Evolutionary conservation across 169 alveolate species (phyloP), one percentile per base, ranked within the genome.

Genomic region (Plasmodium adleri): DNA sequence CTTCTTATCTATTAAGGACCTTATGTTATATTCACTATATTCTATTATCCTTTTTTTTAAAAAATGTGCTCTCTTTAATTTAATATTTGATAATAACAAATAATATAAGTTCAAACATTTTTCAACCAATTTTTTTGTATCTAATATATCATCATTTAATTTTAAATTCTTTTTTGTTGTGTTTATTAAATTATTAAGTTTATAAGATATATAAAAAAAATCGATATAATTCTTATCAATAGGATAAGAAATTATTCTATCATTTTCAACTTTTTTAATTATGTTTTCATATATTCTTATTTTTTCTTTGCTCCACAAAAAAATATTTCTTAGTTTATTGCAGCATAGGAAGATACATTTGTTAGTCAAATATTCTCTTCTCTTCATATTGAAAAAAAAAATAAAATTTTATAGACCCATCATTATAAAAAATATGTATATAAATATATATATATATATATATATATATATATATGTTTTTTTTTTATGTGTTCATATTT

Each of bases 91-190:
- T 45, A 59, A 17, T 67, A 83, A 63, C 3, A 83, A 17, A 49
- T 70, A 83, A 32, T 70, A 83, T 64, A 83, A 32, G 52, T 83
- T 83, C 12, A 83, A 45, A 50, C 91, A 58, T 43, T 39, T 67
- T 28, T 83, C 74, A 1, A 70, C n/a, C 1, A 32, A 52, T 22
- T 0, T n/a, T 24, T 58, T 62, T 15, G 28, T 67, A 39, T 49
- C 12, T 5, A 24, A 22, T 10, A 58, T 15, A 13, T 83, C 74
- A 43, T 49, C 47, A 17, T 39, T 15, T 45, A 83, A 6, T 58
- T 39, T 6, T 39, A 39, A 39, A 39, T 39, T 39, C 47, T 26
- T 45, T 10, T 39, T 43, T 60, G 17, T 45, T 50, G 22, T 39
- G 15, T 50, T 70, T 26, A 83, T 17, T 8, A 83, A 66, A 15